Evolutionary conservation across 495 filamentous ascomycete genomes (phyloP), one percentile per base, ranked within the genome.

Genomic region (Beverwykella pulmonaria): DNA sequence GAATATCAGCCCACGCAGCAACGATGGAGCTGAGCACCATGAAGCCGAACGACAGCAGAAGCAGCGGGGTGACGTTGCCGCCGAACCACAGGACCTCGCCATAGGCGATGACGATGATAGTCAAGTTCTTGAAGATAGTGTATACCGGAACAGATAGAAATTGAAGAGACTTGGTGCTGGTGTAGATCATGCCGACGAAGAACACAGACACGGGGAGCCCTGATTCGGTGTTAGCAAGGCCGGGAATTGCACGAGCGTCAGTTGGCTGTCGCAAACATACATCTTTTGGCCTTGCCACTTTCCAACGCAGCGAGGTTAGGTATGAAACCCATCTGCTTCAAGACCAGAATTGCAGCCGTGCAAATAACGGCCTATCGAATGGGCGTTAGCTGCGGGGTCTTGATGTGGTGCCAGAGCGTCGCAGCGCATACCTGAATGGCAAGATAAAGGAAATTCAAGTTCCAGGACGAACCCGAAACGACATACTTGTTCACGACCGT

Each of bases 121-220:
- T 97, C 82, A 98, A 77, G 78, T 98, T 98, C 84, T 98, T 98
- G 85, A 98, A 98, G 77, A 98, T 97, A 52, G 93, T 98, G 80
- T 98, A 98, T 5, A 98, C 93, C 10, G 93, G 93, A 56, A 98
- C 94, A 15, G 91, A 96, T 60, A 98, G 88, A 79, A 87, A 97
- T 78, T 97, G 93, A 54, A 98, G 88, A 23, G 93, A 92, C 80
- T 97, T 97, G 75, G 91, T 92, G 73, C 90, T 87, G 53, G 93
- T 97, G 82, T 97, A 98, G 79, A 97, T 98, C 93, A 97, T 98
- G 69, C 92, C 92, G 75, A 98, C 93, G 61, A 98, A 87, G 57
- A 97, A 87, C 34, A 97, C 81, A 52, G 94, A 97, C 74, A 98
- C 91, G 32, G 93, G 93, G 77, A 98, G 97, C 93, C 92, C 92